Evolutionary conservation across 2,329 filamentous ascomycete genomes (phyloP).

Genomic region (Geosmithia flava): DNA sequence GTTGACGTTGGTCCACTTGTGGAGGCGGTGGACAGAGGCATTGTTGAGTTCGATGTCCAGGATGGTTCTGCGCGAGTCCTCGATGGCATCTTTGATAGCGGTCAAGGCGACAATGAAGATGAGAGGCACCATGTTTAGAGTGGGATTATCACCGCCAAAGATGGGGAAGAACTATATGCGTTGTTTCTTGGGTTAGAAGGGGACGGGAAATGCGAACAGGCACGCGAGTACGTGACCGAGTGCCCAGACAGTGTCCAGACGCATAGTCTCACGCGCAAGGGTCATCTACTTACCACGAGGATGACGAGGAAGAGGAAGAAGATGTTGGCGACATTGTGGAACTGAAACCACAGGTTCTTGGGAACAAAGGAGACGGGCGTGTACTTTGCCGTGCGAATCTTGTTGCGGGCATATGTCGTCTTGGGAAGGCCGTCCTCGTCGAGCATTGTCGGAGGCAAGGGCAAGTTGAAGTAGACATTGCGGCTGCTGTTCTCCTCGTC

Average conservation of each 20-base stretch:
- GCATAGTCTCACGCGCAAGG: too few species aligned
- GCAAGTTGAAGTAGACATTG: conserved; percentile 74
- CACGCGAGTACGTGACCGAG: too few species aligned
- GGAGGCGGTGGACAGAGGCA: conserved; percentile 79
- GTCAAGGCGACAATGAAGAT: conserved; percentile 88
- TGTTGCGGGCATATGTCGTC: conserved; percentile 71
- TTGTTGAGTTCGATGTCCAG: conserved; percentile 95
- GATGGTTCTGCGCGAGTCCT: conserved; percentile 85
- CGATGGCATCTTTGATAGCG: conserved; percentile 85
- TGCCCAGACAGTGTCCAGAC: too few species aligned
- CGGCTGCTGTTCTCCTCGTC: conserved; percentile 29
- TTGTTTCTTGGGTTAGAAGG: background rate
- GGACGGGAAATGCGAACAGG: background rate
- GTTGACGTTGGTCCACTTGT: conserved; percentile 89
- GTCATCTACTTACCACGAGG: conserved; percentile 61
- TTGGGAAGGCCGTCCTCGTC: conserved; percentile 71
- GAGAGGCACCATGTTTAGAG: conserved; percentile 77
- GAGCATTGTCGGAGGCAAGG: conserved; percentile 60
- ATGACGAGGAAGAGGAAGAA: conserved; percentile 98
- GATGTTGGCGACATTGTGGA: conserved; percentile 96
- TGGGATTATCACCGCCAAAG: conserved; percentile 85
- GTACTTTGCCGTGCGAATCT: conserved; percentile 96
- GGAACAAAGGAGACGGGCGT: conserved; percentile 90
- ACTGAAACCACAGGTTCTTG: conserved; percentile 96
- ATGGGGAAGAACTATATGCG: conserved; percentile 74